Evolutionary conservation across 768 basidiomycete genomes (phyloP).

Genomic region (Psilocybe azurescens): DNA sequence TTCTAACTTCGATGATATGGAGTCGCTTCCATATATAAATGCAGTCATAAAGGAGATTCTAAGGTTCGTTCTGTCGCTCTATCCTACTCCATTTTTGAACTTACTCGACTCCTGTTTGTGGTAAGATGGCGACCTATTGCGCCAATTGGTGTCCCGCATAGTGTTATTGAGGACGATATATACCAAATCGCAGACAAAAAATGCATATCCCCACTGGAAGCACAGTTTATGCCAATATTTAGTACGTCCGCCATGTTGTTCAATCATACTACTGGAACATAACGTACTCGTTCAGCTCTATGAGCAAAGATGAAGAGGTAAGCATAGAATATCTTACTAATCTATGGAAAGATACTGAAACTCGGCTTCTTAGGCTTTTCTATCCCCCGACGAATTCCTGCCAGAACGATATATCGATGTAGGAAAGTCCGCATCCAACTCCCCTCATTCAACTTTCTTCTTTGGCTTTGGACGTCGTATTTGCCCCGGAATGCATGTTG

Average conservation of each 20-base stretch:
- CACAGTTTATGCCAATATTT: constrained; percentile 27
- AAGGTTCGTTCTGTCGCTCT: constrained; percentile 21
- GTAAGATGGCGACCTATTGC: constrained; percentile 34
- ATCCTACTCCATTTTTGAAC: too few species aligned
- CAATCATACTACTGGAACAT: not conserved
- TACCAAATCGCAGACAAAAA: constrained; percentile 30
- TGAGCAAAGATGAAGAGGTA: constrained; percentile 23
- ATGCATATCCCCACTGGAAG: constrained; percentile 41
- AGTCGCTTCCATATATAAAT: constrained; percentile 30
- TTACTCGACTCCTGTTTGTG: too few species aligned
- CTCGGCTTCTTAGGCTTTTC: constrained; percentile 14
- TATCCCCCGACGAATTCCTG: constrained; percentile 24
- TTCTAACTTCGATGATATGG: constrained; percentile 37
- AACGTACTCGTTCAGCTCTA: not conserved
- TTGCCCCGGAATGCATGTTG: constrained; percentile 34
- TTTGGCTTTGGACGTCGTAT: constrained; percentile 35
- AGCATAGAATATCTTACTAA: not conserved
- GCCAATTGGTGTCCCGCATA: constrained; percentile 39
- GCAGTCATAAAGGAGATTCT: constrained; percentile 29
- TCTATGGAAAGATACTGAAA: too few species aligned
- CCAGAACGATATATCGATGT: constrained; percentile 27
- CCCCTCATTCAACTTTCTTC: constrained; percentile 24
- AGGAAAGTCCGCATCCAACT: constrained; percentile 6
- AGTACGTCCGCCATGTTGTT: constrained; percentile 20
- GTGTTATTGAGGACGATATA: constrained; percentile 37